These are phyloP conservation scores for Rubroshorea leprosula DNA, from an alignment of 345 rosid species.

Conservation along the genomic window DNA sequence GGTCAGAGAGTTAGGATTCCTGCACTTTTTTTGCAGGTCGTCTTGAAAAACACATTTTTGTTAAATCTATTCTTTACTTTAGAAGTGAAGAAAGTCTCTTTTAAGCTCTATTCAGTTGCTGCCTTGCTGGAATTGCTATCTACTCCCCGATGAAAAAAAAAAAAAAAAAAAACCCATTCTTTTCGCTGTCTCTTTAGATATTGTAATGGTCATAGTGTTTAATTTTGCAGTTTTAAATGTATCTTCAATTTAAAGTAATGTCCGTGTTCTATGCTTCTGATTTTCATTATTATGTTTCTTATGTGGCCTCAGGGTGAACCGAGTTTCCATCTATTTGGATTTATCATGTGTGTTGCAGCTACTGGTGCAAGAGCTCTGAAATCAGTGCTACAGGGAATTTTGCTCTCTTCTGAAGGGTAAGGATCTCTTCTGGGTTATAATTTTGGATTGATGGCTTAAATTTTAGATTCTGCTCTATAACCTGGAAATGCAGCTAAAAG, in stretches of 20 bases:
- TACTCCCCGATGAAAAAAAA: too few relatives aligned
- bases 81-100: not conserved
- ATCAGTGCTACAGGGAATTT: conserved; percentile 92
- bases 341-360: conserved; percentile 83
- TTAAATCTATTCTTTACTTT: not conserved
- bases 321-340: conserved; percentile 96
- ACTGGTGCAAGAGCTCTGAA: conserved; percentile 98
- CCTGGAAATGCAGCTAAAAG: conserved; percentile 18
- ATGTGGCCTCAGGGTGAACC: conserved; percentile 70
- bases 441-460: not conserved
- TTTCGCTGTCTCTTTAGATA: too few relatives aligned
- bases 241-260: not conserved
- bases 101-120: conserved; percentile 1
- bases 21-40: too few relatives aligned
- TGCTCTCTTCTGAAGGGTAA: conserved; percentile 98
- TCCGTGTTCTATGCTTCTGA: conserved; percentile 1
- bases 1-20: too few relatives aligned
- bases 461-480: conserved; percentile 2
- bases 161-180: too few relatives aligned
- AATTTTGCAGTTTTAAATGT: not conserved
- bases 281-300: conserved; percentile 7
- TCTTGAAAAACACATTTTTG: too few relatives aligned
- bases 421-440: conserved; percentile 15
- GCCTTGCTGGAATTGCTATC: not conserved
- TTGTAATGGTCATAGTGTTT: not conserved